A percentile compares a stretch with the other conserved stretches of the same genome.
Conservation (phyloP, 2,329 filamentous ascomycete species). For the Aureobasidium melanogenum region DNA sequence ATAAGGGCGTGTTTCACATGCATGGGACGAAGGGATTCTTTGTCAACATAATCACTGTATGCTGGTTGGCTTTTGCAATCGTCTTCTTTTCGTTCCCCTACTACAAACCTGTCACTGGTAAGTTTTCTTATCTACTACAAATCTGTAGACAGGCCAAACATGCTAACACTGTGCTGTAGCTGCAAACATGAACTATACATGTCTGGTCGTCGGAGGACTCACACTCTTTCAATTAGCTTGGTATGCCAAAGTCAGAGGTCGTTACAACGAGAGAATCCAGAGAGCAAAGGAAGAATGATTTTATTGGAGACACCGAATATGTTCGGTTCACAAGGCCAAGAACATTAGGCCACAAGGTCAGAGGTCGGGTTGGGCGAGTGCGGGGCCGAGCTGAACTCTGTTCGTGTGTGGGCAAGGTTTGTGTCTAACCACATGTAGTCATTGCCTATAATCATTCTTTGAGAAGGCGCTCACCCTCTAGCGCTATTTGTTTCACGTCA, state of each 20-base stretch:
- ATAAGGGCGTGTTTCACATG: constrained; percentile 6
- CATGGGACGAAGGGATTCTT: neutral
- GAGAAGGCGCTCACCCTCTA: neutral
- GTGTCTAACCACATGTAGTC: neutral
- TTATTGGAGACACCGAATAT: neutral
- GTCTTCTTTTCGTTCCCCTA: constrained; percentile 40
- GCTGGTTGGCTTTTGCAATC: constrained; percentile 29
- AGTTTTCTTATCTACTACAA: neutral
- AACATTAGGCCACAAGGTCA: neutral
- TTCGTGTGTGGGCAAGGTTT: neutral
- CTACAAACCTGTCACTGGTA: constrained; percentile 27
- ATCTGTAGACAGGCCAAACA: neutral
- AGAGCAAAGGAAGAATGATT: constrained; percentile 16
- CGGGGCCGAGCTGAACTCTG: neutral
- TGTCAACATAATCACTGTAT: constrained; percentile 1
- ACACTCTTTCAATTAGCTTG: constrained; percentile 30
- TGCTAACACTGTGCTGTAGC: neutral
- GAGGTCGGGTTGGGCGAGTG: neutral
- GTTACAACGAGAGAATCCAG: constrained; percentile 32
- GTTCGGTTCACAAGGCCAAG: neutral
- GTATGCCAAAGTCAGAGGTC: constrained; percentile 36
- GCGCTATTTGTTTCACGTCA: too few species aligned
- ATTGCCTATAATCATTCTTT: neutral
- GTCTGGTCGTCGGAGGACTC: constrained; percentile 37
- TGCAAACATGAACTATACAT: constrained; percentile 43